A percentile compares a stretch with the other conserved stretches of the same genome.
phyloP scores from a whole-genome alignment of 805 yeast genomes.

The Candida montana region DNA sequence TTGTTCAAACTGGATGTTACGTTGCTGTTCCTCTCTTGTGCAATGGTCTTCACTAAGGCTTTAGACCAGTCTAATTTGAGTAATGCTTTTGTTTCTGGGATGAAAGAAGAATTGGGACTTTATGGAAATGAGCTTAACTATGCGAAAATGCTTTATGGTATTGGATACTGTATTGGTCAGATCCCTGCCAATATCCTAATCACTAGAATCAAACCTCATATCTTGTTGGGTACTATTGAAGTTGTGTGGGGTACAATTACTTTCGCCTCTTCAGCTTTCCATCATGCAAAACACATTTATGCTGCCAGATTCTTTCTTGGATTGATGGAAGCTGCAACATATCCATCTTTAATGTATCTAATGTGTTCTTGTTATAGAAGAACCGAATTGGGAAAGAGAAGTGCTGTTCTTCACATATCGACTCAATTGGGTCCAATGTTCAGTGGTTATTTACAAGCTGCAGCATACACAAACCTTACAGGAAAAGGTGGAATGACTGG shows the following conservation, averaged over 20 bases:
- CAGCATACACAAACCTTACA: conserved; percentile 4
- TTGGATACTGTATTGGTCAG: conserved; percentile 48
- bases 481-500: conserved; percentile 57
- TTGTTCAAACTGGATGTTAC: conserved; percentile 6
- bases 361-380: conserved; percentile 45
- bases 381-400: conserved; percentile 44
- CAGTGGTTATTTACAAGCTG: conserved; percentile 21
- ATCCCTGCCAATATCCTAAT: conserved; percentile 48
- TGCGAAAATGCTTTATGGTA: conserved; percentile 45
- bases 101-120: conserved; percentile 44
- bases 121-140: conserved; percentile 49
- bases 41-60: conserved; percentile 27
- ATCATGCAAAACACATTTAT: conserved; percentile 37
- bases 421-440: conserved; percentile 50
- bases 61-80: conserved; percentile 47
- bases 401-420: conserved; percentile 46
- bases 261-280: conserved; percentile 35
- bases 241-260: conserved; percentile 53
- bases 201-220: conserved; percentile 35
- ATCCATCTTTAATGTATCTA: conserved; percentile 45
- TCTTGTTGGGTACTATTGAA: conserved; percentile 37
- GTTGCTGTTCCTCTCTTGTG: conserved; percentile 5
- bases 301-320: conserved; percentile 53
- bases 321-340: conserved; percentile 47
- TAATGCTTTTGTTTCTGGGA: conserved; percentile 50